Evolutionary conservation across 2,329 filamentous ascomycete species (phyloP).

Genomic region (Pseudopyrenochaeta lycopersici): DNA sequence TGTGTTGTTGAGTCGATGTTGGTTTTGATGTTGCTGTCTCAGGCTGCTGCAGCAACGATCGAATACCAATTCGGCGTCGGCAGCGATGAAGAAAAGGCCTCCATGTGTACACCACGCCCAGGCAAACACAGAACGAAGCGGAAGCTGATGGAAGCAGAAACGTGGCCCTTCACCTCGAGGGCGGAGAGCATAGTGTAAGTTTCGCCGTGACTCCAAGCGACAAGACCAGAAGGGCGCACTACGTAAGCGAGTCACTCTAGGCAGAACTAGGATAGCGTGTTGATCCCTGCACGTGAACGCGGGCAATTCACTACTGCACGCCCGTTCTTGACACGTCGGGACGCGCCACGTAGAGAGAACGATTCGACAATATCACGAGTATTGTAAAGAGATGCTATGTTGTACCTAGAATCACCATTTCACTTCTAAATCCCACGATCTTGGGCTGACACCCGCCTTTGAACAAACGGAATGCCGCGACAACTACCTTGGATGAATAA

Average conservation of each 20-base stretch:
- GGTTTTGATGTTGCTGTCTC: conserved; percentile 13
- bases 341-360: conserved; percentile 3
- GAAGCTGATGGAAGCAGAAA: conserved; percentile 41
- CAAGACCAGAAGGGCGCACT: conserved; percentile 36
- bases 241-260: conserved; percentile 29
- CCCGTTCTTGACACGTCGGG: conserved; percentile 13
- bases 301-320: conserved; percentile 25
- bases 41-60: conserved; percentile 27
- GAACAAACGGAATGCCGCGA: conserved; percentile 57
- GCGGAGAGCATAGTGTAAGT: conserved; percentile 20
- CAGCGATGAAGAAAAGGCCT: conserved; percentile 25
- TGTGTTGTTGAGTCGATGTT: conserved; percentile 14
- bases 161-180: conserved; percentile 34
- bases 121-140: conserved; percentile 37
- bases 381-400: conserved; percentile 3
- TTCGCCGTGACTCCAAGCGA: conserved; percentile 11
- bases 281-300: conserved; percentile 30
- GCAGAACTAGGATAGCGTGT: conserved; percentile 17
- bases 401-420: not conserved
- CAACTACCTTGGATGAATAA: conserved; percentile 62
- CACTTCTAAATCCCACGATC: not conserved
- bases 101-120: conserved; percentile 32
- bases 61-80: conserved; percentile 30
- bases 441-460: conserved; percentile 2
- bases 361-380: not conserved